Conservation (phyloP, 306 rosid genomes). For the Sicyos edulis region DNA sequence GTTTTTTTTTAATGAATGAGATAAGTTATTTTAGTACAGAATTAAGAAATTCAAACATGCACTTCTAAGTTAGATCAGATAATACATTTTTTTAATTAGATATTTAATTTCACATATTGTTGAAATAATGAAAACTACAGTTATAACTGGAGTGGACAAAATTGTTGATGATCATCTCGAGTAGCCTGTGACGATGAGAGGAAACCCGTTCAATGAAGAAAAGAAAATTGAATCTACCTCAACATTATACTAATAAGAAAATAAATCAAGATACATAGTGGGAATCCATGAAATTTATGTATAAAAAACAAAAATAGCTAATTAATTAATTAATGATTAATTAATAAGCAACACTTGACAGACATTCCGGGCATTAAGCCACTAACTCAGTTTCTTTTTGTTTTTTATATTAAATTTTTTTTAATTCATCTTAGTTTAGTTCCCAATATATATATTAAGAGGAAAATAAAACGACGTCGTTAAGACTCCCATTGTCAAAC, state of each 20-base stretch:
- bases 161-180: neutral
- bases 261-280: neutral
- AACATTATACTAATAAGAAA: neutral
- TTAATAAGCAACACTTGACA: neutral
- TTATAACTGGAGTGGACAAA: neutral
- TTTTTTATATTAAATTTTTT: neutral
- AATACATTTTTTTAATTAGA: too few relatives aligned
- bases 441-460: neutral
- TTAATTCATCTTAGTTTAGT: neutral
- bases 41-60: too few relatives aligned
- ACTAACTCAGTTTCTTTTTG: neutral
- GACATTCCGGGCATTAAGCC: conserved; percentile 21
- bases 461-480: too few relatives aligned
- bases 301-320: too few relatives aligned
- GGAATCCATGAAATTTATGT: conserved; percentile 6
- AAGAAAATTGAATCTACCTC: neutral
- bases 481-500: neutral
- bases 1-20: too few relatives aligned
- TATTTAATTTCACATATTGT: too few relatives aligned
- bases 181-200: neutral
- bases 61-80: too few relatives aligned
- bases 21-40: too few relatives aligned
- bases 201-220: neutral
- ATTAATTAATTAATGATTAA: neutral
- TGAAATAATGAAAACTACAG: neutral